Evolutionary conservation across 495 filamentous ascomycete species (phyloP), one percentile per base, ranked within the genome.

Genomic region (Letharia columbiana): DNA sequence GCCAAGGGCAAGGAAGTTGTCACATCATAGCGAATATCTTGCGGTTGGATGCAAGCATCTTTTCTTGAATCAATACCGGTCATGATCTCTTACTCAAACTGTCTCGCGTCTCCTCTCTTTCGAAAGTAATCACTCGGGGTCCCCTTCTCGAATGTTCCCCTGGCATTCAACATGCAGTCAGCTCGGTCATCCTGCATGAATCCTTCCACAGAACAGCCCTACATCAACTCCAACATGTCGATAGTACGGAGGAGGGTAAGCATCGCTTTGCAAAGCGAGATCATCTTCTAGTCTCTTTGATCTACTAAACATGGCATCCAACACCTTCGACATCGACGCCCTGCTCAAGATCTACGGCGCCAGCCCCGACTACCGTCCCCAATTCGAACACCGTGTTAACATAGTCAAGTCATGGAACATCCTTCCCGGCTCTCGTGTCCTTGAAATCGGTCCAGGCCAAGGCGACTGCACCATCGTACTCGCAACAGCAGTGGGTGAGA

Each of bases 351-450:
- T 56, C 10, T 56, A 33, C 13, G 31, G 28, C 52, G 52, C 31
- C 28, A 56, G 52, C 28, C 28, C 52, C 4, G 60, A n/a, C 18
- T 62, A 62, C 15, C 28, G 60, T 37, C 42, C 60, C 1, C 60
- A 62, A 23, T 62, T 62, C 45, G 60, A 62, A 49, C 60, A 62
- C 23, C 60, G 60, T 37, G 60, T 62, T 42, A 62, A 37, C 15
- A 62, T 62, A 18, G 42, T 62, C 60, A 49, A 62, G n/a, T 44
- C 60, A 17, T 62, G 60, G 60, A 62, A 62, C 45, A 62, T 62
- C 28, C 41, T 23, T 37, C 60, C 60, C n/a, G 60, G 60, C 60
- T 62, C 60, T 47, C 60, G 42, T n/a, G 60, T 62, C n/a, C 60
- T 62, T 18, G 60, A 62, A 62, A 62, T 62, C 8, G 60, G 60